These are phyloP conservation scores for Leptodermis oblonga DNA, from an alignment of 257 asterid species.

Conservation along the genomic window DNA sequence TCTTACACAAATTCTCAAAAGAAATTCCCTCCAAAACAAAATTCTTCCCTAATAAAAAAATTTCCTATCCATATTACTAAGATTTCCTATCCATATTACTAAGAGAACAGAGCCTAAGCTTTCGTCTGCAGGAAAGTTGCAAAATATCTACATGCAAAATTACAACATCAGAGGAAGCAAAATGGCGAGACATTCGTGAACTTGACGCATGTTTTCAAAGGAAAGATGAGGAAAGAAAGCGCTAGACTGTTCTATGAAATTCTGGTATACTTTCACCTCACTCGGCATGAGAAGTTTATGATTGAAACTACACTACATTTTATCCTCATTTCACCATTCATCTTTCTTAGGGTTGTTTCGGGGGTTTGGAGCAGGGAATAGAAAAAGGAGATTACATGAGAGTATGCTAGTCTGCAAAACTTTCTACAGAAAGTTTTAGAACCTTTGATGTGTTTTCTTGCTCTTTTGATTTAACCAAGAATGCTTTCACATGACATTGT, in stretches of 20 bases:
- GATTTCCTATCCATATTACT: too few relatives aligned
- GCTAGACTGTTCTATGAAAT: conserved; percentile 69
- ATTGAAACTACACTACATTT: neutral
- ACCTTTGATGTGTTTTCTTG: neutral
- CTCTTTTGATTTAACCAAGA: neutral
- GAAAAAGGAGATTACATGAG: too few relatives aligned
- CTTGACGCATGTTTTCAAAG: conserved; percentile 37
- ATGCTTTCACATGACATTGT: neutral
- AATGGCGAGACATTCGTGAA: conserved; percentile 29
- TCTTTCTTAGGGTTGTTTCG: too few relatives aligned
- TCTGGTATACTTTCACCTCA: conserved; percentile 45
- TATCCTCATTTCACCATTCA: too few relatives aligned
- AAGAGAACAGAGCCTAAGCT: too few relatives aligned
- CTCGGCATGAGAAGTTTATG: neutral
- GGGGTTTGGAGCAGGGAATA: too few relatives aligned
- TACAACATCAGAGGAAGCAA: conserved; percentile 36
- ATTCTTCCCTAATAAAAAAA: too few relatives aligned
- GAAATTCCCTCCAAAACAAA: too few relatives aligned
- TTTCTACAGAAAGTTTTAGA: neutral
- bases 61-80: too few relatives aligned
- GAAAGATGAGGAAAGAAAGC: conserved; percentile 56
- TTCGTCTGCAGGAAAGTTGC: conserved; percentile 44
- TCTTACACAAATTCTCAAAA: too few relatives aligned
- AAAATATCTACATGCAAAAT: conserved; percentile 38
- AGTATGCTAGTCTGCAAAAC: too few relatives aligned